Conservation (phyloP, 495 filamentous ascomycete species). For the Hypoxylon trugodes region DNA sequence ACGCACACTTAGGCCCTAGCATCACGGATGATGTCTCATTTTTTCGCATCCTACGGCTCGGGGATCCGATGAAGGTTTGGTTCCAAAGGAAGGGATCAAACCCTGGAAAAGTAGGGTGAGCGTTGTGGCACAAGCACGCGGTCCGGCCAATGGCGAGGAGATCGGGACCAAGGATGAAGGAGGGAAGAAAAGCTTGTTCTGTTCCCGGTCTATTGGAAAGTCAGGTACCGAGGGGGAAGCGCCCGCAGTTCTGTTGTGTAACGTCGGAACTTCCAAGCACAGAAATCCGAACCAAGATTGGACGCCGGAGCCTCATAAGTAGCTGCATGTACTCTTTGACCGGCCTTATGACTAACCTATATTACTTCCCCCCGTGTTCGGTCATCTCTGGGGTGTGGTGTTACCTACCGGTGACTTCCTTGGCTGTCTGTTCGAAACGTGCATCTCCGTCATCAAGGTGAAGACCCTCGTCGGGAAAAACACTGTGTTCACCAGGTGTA, state of each 20-base stretch:
- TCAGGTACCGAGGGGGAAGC: conserved; percentile 37
- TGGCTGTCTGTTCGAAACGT: conserved; percentile 9
- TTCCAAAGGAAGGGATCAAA: neutral
- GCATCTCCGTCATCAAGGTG: conserved; percentile 24
- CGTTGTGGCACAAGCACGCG: conserved; percentile 14
- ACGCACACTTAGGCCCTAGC: conserved; percentile 14
- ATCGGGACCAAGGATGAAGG: conserved; percentile 8
- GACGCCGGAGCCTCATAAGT: conserved; percentile 40
- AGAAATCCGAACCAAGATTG: conserved; percentile 40
- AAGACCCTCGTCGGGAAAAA: neutral
- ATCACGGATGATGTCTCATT: neutral
- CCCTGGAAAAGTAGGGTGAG: neutral
- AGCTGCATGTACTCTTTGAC: conserved; percentile 27
- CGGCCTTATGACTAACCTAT: conserved; percentile 13
- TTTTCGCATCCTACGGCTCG: neutral
- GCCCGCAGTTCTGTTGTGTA: conserved; percentile 41
- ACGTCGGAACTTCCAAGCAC: conserved; percentile 37
- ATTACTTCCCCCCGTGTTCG: conserved; percentile 16
- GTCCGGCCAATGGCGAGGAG: conserved; percentile 20
- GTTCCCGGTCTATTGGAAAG: conserved; percentile 28
- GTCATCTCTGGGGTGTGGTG: conserved; percentile 20
- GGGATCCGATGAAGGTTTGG: conserved; percentile 3
- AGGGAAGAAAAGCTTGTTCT: conserved; percentile 25
- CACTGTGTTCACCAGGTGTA: conserved; percentile 31
- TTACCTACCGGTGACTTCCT: conserved; percentile 2